Evolutionary conservation across 169 alveolate genomes (phyloP).

Genomic region (Miamiensis avidus): DNA sequence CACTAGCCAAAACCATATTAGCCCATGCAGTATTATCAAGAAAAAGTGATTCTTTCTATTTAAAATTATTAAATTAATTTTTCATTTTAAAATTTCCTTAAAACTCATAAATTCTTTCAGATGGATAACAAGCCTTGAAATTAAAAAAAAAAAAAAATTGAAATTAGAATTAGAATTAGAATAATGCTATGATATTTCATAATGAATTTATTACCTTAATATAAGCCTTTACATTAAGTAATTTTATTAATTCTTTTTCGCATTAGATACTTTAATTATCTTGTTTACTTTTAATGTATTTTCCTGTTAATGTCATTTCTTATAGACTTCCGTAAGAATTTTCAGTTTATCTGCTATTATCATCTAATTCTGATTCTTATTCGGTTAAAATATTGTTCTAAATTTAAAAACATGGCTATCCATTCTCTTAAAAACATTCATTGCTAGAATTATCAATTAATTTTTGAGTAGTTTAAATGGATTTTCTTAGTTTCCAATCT

Average conservation of each 20-base stretch:
- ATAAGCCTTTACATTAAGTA: background rate
- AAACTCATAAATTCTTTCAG: conserved; percentile 39
- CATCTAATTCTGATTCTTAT: background rate
- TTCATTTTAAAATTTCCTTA: conserved; percentile 42
- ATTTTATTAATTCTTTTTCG: background rate
- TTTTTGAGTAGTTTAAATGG: conserved; percentile 39
- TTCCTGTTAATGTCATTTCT: no score
- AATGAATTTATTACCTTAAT: background rate
- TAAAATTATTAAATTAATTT: conserved; percentile 4
- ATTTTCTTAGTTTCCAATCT: conserved; percentile 66
- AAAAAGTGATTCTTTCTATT: conserved; percentile 68
- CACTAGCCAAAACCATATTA: conserved; percentile 94
- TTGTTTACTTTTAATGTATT: no score
- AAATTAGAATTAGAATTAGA: no score
- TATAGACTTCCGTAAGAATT: no score
- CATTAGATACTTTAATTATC: no score
- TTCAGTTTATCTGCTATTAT: background rate
- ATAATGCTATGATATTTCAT: no score
- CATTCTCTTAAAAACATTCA: no score
- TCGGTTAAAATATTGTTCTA: background rate
- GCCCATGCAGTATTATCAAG: conserved; percentile 96
- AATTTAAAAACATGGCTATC: no score
- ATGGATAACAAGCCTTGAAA: conserved; percentile 31
- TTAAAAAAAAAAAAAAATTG: no score
- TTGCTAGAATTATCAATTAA: conserved; percentile 31